These are phyloP conservation scores for Akanthomyces muscarius DNA, from an alignment of 2,329 filamentous ascomycete species.

Conservation along the genomic window DNA sequence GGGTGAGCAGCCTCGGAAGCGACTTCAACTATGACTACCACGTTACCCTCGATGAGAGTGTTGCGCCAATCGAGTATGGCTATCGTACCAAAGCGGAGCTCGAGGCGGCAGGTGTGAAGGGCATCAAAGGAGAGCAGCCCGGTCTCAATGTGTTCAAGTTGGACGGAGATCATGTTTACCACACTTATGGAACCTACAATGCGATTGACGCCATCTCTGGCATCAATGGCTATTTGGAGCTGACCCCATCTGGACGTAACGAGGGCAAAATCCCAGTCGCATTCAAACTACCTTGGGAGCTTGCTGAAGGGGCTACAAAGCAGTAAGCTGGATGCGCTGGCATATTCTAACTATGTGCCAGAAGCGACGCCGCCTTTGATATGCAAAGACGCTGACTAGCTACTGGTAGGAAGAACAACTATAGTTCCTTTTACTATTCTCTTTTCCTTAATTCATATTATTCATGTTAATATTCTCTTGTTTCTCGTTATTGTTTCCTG, in stretches of 20 bases:
- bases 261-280: neutral
- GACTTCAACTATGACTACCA: conserved; percentile 34
- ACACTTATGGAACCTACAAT: neutral
- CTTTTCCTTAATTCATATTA: too few relatives aligned
- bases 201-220: neutral
- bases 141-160: conserved; percentile 29
- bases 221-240: neutral
- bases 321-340: neutral
- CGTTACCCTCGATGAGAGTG: conserved; percentile 25
- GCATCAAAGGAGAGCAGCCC: conserved; percentile 24
- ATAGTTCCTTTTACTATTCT: too few relatives aligned
- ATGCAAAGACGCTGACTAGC: too few relatives aligned
- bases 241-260: conserved; percentile 1
- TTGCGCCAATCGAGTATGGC: conserved; percentile 22
- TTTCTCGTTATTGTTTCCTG: too few relatives aligned
- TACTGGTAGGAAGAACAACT: too few relatives aligned
- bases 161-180: neutral
- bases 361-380: neutral
- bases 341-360: neutral
- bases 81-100: conserved; percentile 15
- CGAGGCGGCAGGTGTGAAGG: conserved; percentile 23
- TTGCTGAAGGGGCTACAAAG: neutral
- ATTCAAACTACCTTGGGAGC: conserved; percentile 1
- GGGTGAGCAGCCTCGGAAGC: conserved; percentile 27
- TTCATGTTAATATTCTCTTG: too few relatives aligned